phyloP scores from a whole-genome alignment of 139 green algal species.

The Pseudopediastrum boryanum region DNA sequence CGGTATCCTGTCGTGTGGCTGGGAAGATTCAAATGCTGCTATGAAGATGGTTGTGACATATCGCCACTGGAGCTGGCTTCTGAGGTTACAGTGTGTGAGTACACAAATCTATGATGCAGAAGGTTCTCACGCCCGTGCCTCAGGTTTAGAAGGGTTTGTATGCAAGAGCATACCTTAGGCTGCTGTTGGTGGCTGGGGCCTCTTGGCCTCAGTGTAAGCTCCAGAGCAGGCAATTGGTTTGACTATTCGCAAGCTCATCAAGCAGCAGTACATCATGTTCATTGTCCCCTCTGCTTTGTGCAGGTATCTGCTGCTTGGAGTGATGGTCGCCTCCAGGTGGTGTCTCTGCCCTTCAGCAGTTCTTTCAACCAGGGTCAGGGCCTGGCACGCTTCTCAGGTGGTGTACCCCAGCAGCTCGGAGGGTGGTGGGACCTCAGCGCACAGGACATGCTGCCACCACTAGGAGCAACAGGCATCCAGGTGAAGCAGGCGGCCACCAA shows the following conservation, averaged over 20 bases:
- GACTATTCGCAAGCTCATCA: not conserved
- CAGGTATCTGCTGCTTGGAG: constrained; percentile 31
- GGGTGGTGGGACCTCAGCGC: too few species aligned
- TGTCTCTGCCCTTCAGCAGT: constrained; percentile 49
- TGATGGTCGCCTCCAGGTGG: not conserved
- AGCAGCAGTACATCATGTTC: not conserved
- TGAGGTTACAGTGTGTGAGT: not conserved
- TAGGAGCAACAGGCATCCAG: too few species aligned
- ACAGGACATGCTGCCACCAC: too few species aligned
- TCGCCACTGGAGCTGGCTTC: not conserved
- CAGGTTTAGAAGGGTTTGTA: too few species aligned
- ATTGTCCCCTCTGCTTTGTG: not conserved
- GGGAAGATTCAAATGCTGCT: not conserved
- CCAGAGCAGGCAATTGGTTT: not conserved
- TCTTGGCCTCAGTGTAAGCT: not conserved
- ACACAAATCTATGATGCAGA: too few species aligned
- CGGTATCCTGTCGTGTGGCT: too few species aligned
- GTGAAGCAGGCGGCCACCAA: too few species aligned
- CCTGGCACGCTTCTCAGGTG: too few species aligned
- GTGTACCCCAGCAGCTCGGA: too few species aligned
- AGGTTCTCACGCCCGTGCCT: too few species aligned
- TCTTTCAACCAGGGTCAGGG: too few species aligned
- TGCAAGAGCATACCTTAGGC: too few species aligned
- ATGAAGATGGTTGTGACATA: not conserved
- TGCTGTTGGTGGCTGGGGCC: constrained; percentile 6